Conservation (phyloP, 208 protist genomes). For the Herpetomonas tarakana region DNA sequence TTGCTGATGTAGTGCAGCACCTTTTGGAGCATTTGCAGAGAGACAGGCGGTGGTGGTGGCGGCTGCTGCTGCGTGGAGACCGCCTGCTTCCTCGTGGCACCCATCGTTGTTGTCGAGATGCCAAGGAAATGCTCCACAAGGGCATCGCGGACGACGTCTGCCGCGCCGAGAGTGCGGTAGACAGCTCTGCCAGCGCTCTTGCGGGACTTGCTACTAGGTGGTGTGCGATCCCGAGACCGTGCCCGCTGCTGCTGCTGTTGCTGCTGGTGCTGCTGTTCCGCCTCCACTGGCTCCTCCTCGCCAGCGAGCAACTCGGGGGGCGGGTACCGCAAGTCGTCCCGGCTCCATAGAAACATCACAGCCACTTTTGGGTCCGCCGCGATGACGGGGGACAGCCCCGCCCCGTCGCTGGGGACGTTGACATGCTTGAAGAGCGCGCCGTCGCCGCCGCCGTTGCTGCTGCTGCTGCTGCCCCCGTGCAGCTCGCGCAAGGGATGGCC, state of each 20-base stretch:
- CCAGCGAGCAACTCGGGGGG: conserved; percentile 13
- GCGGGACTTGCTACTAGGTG: too few relatives aligned
- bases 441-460: conserved; percentile 19
- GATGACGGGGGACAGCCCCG: conserved; percentile 32
- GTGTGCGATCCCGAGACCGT: neutral
- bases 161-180: conserved; percentile 24
- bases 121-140: neutral
- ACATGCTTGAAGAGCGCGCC: conserved; percentile 26
- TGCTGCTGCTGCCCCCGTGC: conserved; percentile 24
- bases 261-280: neutral
- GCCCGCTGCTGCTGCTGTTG: neutral
- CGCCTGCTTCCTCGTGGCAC: neutral
- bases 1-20: conserved; percentile 10
- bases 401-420: conserved; percentile 9
- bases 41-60: neutral
- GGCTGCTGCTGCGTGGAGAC: neutral
- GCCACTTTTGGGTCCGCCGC: conserved; percentile 51
- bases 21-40: conserved; percentile 8
- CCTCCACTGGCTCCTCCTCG: neutral
- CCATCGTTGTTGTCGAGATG: too few relatives aligned
- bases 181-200: conserved; percentile 53
- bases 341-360: conserved; percentile 40
- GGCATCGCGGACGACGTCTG: conserved; percentile 14
- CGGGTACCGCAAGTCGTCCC: conserved; percentile 54
- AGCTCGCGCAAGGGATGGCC: conserved; percentile 35